Base-by-base conservation (phyloP, 306 rosid species). In the Gleditsia sinensis region DNA sequence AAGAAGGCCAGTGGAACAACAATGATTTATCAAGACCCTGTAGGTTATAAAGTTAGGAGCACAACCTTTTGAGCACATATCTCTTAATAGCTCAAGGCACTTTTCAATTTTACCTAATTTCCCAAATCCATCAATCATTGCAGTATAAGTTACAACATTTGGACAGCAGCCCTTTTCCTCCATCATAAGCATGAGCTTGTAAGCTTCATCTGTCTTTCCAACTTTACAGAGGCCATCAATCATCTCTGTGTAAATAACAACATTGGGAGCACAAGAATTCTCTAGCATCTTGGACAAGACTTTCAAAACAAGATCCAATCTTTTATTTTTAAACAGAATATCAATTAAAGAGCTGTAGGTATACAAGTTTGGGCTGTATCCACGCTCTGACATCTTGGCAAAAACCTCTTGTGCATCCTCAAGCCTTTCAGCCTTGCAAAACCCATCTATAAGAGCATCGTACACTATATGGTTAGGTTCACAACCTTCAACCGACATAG, bases 91-190 rank as follows among this genome's bases (percentile, higher is more conserved):
- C 82, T 82, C 92, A 78, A 92, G 81, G 75, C 96, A 85, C 78
- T 83, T 90, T 34, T 85, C 90, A 2, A 88, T 67, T 85, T 83
- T 88, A 71, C 92, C 92, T 40, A 66, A 78, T 80, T 88, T 89
- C 77, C 97, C 96, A 69, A 87, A 81, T 49, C 97, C 97, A 75
- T 92, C 96, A 59, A 92, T 86, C 96, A 92, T 89, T 64, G 97
- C 93, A 50, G 96, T 92, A 63, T 88, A 92, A 66, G 97, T 92
- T 81, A 92, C 88, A 65, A 92, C 97, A 77, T 89, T 92, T 74
- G 97, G 97, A 76, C 66, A 13, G 76, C 92, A 89, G 21, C 88
- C 92, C 69, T 80, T 85, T 80, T 92, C 97, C 87, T 86, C 93
- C 96, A 92, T 92, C 91, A 86, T 88, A 68, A 88, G 75, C 90